phyloP scores from a whole-genome alignment of 208 protist species.

The Trypanosoma melophagium region DNA sequence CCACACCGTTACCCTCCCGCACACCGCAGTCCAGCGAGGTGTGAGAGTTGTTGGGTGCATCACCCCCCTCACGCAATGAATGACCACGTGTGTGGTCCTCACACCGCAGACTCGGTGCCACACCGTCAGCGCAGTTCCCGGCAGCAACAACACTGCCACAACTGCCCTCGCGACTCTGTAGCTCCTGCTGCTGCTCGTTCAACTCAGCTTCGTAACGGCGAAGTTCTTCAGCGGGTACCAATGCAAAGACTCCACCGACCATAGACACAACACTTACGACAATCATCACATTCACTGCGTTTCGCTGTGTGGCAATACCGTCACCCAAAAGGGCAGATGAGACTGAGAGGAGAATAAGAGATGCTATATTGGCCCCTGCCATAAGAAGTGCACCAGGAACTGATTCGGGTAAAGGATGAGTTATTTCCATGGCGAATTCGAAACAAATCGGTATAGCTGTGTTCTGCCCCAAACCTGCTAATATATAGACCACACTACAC shows the following conservation, averaged over 20 bases:
- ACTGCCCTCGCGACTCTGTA: neutral
- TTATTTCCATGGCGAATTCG: slow-evolving; percentile 76
- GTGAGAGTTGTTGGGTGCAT: no score
- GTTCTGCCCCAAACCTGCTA: slow-evolving; percentile 70
- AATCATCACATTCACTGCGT: slow-evolving; percentile 43
- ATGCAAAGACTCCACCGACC: slow-evolving; percentile 40
- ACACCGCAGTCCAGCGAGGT: no score
- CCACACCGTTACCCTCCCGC: no score
- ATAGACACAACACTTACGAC: slow-evolving; percentile 37
- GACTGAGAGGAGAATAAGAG: slow-evolving; percentile 56
- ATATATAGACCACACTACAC: slow-evolving; percentile 49
- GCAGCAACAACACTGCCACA: neutral
- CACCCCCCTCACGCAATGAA: no score
- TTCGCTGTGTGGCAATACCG: slow-evolving; percentile 25
- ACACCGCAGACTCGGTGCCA: no score
- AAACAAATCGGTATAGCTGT: slow-evolving; percentile 72
- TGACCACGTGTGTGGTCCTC: no score
- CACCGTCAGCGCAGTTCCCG: neutral
- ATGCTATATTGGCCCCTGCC: slow-evolving; percentile 63
- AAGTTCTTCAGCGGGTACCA: slow-evolving; percentile 56
- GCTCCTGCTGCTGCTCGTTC: slow-evolving; percentile 19
- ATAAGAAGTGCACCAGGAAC: slow-evolving; percentile 68
- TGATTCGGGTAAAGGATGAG: slow-evolving; percentile 59
- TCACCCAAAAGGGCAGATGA: slow-evolving; percentile 57
- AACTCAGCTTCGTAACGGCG: slow-evolving; percentile 44